Conservation (phyloP, 371 early-diverging fungal genomes). For the Cokeromyces recurvatus region DNA sequence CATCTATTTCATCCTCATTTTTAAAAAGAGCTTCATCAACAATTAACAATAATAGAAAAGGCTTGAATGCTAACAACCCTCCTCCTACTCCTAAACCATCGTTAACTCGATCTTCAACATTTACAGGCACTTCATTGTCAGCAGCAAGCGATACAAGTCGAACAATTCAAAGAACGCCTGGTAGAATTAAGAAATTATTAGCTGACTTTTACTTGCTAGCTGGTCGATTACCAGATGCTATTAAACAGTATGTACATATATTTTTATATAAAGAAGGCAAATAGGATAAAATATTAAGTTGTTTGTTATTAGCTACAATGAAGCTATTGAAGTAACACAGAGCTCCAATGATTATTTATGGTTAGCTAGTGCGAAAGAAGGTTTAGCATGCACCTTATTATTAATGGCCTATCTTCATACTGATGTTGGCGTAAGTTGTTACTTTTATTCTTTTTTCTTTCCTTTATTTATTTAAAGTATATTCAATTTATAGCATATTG, state of each 20-base stretch:
- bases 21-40: constrained; percentile 20
- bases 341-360: constrained; percentile 69
- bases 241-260: constrained; percentile 51
- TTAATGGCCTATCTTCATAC: constrained; percentile 57
- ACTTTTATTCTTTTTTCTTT: neutral
- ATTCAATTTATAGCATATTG: constrained; percentile 22
- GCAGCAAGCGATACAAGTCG: constrained; percentile 14
- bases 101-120: constrained; percentile 19
- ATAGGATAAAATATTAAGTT: neutral
- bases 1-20: constrained; percentile 14
- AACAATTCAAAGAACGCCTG: constrained; percentile 59
- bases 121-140: too few relatives aligned
- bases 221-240: constrained; percentile 73
- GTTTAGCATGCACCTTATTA: constrained; percentile 61
- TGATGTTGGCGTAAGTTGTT: constrained; percentile 43
- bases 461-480: neutral
- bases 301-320: constrained; percentile 46
- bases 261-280: too few relatives aligned
- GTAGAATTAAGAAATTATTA: constrained; percentile 70
- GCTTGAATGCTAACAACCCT: neutral
- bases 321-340: constrained; percentile 69
- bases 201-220: constrained; percentile 78
- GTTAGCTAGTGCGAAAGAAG: constrained; percentile 78
- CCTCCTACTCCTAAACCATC: constrained; percentile 23
- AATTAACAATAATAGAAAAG: neutral